Evolutionary conservation across 2,329 filamentous ascomycete species (phyloP).

Genomic region (Xylaria hypoxylon): DNA sequence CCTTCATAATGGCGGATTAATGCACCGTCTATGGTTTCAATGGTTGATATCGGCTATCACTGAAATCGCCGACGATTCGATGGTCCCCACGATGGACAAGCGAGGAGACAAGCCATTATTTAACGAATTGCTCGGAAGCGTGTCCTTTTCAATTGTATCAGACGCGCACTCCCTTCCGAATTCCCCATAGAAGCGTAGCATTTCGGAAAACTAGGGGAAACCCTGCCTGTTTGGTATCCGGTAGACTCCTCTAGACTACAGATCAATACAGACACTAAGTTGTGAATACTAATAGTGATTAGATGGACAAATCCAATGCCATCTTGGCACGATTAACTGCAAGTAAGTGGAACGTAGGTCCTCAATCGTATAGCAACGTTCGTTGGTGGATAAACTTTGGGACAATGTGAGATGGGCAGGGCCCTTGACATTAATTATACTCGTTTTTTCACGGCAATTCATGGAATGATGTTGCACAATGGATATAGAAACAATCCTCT

Average conservation of each 20-base stretch:
- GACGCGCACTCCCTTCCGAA: constrained; percentile 27
- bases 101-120: constrained; percentile 13
- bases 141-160: background rate
- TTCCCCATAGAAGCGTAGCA: constrained; percentile 31
- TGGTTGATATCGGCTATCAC: background rate
- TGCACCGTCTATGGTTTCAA: background rate
- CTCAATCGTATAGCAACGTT: constrained; percentile 11
- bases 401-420: background rate
- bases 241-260: background rate
- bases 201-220: constrained; percentile 24
- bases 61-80: background rate
- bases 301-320: constrained; percentile 36
- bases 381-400: constrained; percentile 38
- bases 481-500: background rate
- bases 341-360: background rate
- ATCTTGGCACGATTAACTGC: constrained; percentile 26
- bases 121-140: background rate
- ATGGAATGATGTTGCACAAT: background rate
- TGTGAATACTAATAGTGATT: constrained; percentile 2
- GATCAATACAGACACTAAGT: background rate
- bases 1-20: constrained; percentile 25
- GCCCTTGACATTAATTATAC: constrained; percentile 3
- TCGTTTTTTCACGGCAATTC: background rate
- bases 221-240: background rate
- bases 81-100: constrained; percentile 3